Percentiles rank a stretch among this genome's conserved stretches.
These are phyloP conservation scores for Trichoderma endophyticum DNA, from an alignment of 2,329 filamentous ascomycete genomes.

Conservation along the genomic window DNA sequence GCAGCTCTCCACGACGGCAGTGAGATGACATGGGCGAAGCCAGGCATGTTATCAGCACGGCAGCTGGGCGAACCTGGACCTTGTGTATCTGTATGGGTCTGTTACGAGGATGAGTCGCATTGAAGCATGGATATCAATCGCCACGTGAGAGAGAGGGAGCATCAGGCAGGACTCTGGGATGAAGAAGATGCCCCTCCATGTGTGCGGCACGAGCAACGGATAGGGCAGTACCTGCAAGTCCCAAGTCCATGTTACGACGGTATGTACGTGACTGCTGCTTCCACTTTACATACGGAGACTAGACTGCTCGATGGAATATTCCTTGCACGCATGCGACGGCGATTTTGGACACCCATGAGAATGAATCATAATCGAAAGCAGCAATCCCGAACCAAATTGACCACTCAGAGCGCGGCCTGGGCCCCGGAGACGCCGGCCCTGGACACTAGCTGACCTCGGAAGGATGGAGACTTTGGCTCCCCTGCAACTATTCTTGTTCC, in stretches of 20 bases:
- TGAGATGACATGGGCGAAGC: neutral
- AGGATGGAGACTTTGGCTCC: neutral
- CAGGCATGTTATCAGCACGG: neutral
- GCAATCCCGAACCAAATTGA: neutral
- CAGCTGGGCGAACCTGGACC: neutral
- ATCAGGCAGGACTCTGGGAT: neutral
- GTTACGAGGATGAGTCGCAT: neutral
- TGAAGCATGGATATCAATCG: neutral
- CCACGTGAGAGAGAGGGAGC: neutral
- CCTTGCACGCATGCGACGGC: neutral
- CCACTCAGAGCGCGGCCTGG: neutral
- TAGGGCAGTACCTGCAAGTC: neutral
- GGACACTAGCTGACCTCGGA: neutral
- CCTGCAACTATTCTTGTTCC: neutral
- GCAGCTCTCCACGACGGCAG: neutral
- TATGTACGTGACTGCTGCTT: neutral
- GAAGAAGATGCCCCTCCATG: neutral
- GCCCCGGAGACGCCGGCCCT: neutral
- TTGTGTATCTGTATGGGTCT: neutral
- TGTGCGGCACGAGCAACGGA: neutral
- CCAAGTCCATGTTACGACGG: neutral
- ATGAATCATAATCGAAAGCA: neutral
- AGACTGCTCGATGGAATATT: neutral
- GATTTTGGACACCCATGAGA: neutral
- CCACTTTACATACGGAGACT: neutral